Evolutionary conservation across 2,329 filamentous ascomycete genomes (phyloP), one percentile per base, ranked within the genome.

Genomic region (Fusarium illudens): DNA sequence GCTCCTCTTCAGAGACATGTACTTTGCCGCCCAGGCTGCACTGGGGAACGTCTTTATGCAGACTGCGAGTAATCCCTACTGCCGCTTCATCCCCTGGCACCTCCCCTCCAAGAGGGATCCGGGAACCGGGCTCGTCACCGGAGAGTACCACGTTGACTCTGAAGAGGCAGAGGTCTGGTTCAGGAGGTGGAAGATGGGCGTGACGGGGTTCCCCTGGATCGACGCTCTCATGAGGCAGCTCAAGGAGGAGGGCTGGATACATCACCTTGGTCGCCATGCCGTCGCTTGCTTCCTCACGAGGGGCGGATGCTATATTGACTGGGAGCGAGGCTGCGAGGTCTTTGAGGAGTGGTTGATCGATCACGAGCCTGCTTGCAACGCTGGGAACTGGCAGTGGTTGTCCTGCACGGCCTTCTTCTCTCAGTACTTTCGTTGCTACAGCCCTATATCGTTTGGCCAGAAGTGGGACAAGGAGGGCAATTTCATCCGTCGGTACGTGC

Each of bases 241-340:
- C 13, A 82, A 84, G 13, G 75, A 82, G 2, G 91, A 93, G 75
- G 92, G 92, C 27, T 94, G 91, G 91, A 92, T 94, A 9, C 91
- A 94, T 74, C 92, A 94, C 75, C 83, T 94, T 0, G 92, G 91
- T 3, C 85, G 92, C 0, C 92, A 94, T 76, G 86, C 89, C n/a
- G 89, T 94, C 0, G 92, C 92, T 0, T 94, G 91, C 75, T 94
- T 94, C 75, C 82, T 94, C n/a, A 94, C 92, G 1, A 83, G 92
- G 3, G 91, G 92, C 2, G 92, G 92, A 0, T 93, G 90, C 76
- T 94, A 93, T 73, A 82, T 94, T 44, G 87, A 89, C 72, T 94
- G 92, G 91, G 91, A 94, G 79, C 86, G 92, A 17, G 92, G 92
- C 1, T 90, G 89, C 6, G 90, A 92, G 49, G 91, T 94, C 1